phyloP scores from a whole-genome alignment of 306 rosid species.

The Malus asiatica region DNA sequence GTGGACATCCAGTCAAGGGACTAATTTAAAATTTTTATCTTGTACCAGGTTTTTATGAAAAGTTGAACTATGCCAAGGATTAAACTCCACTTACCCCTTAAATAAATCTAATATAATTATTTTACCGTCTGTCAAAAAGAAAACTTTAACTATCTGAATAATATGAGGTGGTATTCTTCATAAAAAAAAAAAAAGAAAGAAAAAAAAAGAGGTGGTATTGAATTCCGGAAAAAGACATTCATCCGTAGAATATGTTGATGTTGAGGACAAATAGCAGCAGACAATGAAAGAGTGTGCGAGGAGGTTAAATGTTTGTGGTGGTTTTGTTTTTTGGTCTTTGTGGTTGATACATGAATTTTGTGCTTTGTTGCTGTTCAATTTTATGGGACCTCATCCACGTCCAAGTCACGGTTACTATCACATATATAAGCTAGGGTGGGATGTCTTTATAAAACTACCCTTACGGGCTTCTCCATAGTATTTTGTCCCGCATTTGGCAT shows the following conservation, averaged over 20 bases:
- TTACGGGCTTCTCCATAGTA: not conserved
- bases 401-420: not conserved
- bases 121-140: too few species aligned
- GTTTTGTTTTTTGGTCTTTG: not conserved
- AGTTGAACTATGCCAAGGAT: too few species aligned
- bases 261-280: not conserved
- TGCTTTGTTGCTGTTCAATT: not conserved
- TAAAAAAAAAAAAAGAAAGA: too few species aligned
- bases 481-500: not conserved
- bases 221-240: not conserved
- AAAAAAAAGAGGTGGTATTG: not conserved
- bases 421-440: too few species aligned
- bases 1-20: too few species aligned
- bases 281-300: not conserved
- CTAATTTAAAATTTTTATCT: too few species aligned
- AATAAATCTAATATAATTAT: too few species aligned
- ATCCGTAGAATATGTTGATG: not conserved
- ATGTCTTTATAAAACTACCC: not conserved
- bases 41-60: too few species aligned
- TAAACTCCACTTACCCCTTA: too few species aligned
- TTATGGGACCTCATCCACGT: not conserved
- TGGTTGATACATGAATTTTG: not conserved
- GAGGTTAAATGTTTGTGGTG: not conserved
- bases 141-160: too few species aligned
- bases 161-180: too few species aligned